phyloP scores from a whole-genome alignment of 306 rosid genomes.

The Canavalia ensiformis region DNA sequence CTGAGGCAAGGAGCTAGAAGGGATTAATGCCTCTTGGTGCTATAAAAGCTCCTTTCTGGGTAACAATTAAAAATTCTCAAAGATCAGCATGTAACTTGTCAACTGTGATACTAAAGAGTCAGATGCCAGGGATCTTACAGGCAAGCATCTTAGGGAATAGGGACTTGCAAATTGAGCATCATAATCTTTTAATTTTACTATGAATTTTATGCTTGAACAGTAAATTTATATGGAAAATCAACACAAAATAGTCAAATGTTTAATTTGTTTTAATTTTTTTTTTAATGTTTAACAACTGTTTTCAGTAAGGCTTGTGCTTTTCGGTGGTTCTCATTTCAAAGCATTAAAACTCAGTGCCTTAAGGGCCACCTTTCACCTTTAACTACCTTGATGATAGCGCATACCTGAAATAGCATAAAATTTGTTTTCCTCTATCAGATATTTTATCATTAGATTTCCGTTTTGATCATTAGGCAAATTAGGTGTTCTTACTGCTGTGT shows the following conservation, averaged over 20 bases:
- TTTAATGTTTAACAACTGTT: neutral
- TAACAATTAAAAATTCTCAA: neutral
- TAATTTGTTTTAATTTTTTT: neutral
- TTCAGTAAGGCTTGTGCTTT: neutral
- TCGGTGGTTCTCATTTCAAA: neutral
- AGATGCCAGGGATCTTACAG: neutral
- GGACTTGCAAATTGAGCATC: neutral
- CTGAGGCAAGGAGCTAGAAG: neutral
- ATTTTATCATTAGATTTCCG: constrained; percentile 42
- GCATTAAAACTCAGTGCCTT: neutral
- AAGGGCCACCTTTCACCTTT: constrained; percentile 2
- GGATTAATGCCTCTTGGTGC: neutral
- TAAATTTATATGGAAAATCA: neutral
- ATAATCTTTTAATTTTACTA: neutral
- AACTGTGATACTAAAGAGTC: neutral
- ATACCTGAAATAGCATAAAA: constrained; percentile 57
- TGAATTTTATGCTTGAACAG: neutral
- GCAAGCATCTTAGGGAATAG: neutral
- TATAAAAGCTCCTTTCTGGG: neutral
- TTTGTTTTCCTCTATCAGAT: constrained; percentile 47
- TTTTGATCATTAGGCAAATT: constrained; percentile 44
- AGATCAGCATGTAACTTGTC: neutral
- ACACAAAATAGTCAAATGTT: constrained; percentile 10
- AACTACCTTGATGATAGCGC: constrained; percentile 34
- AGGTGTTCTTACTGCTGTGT: constrained; percentile 43